Conservation (phyloP, 2,329 filamentous ascomycete species). For the Alternaria atra region DNA sequence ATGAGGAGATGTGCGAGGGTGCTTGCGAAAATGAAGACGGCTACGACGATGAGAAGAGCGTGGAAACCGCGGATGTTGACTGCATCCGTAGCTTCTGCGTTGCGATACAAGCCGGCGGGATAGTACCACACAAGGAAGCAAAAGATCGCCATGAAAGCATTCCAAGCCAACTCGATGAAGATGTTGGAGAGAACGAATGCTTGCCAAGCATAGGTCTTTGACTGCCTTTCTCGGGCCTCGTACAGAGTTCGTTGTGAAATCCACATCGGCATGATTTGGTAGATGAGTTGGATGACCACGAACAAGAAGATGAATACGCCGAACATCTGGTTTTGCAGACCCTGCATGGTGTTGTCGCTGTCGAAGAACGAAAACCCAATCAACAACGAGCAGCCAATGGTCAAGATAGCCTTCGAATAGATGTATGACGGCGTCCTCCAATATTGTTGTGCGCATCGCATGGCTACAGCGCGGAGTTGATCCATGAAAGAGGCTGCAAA, state of each 20-base stretch:
- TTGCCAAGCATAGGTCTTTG: constrained; percentile 77
- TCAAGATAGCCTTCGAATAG: constrained; percentile 44
- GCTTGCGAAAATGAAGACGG: constrained; percentile 68
- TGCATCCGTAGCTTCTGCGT: constrained; percentile 68
- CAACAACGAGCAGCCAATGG: constrained; percentile 41
- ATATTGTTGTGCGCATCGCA: constrained; percentile 57
- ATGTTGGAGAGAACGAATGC: constrained; percentile 76
- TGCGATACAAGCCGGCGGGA: constrained; percentile 73
- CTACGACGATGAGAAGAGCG: constrained; percentile 69
- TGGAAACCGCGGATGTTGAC: constrained; percentile 71
- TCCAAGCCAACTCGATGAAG: constrained; percentile 69
- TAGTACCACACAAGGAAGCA: constrained; percentile 67
- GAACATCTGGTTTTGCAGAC: constrained; percentile 58
- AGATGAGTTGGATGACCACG: constrained; percentile 49
- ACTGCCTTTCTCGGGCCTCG: constrained; percentile 67
- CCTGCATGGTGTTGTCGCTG: constrained; percentile 49
- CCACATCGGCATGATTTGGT: constrained; percentile 66
- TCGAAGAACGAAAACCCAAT: constrained; percentile 56
- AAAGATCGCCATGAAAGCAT: constrained; percentile 60
- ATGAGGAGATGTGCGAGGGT: constrained; percentile 79
- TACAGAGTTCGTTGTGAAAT: constrained; percentile 65
- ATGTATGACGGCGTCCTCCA: constrained; percentile 58
- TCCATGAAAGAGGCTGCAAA: constrained; percentile 55
- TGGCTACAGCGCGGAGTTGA: constrained; percentile 48
- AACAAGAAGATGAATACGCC: constrained; percentile 61